Conservation (phyloP, 306 rosid species). For the Chamaecrista fasciculata region DNA sequence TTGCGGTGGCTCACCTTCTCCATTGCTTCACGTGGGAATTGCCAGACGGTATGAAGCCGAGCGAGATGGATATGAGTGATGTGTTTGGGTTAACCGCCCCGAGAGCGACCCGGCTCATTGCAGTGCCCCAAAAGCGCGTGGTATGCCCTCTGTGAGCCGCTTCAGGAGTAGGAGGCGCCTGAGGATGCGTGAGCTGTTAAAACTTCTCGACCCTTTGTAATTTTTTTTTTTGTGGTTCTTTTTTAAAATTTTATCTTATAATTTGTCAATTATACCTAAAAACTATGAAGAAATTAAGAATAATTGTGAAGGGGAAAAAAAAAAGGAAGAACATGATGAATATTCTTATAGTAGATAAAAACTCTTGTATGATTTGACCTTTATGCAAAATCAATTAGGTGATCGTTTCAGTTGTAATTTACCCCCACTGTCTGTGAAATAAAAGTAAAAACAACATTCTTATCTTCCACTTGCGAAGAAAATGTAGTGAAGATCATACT, state of each 20-base stretch:
- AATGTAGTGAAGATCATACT: background rate
- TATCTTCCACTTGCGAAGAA: background rate
- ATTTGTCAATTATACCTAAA: background rate
- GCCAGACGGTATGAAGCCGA: conserved; percentile 70
- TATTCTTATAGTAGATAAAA: background rate
- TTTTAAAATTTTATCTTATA: background rate
- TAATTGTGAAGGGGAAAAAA: background rate
- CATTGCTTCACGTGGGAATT: conserved; percentile 79
- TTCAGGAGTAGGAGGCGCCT: too few relatives aligned
- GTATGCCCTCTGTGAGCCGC: conserved; percentile 48
- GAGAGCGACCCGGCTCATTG: conserved; percentile 60
- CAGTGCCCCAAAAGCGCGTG: conserved; percentile 54
- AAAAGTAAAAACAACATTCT: background rate
- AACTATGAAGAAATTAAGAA: background rate
- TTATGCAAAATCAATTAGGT: background rate
- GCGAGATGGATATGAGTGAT: conserved; percentile 63
- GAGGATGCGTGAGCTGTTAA: background rate
- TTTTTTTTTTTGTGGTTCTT: background rate
- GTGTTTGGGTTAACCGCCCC: conserved; percentile 87
- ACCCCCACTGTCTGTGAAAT: background rate
- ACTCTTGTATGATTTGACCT: background rate
- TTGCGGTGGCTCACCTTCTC: conserved; percentile 63
- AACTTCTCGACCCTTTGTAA: background rate
- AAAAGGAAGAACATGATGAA: background rate
- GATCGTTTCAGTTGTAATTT: background rate